Base-by-base conservation (phyloP, 768 basidiomycete species). In the Lactarius psammicola region DNA sequence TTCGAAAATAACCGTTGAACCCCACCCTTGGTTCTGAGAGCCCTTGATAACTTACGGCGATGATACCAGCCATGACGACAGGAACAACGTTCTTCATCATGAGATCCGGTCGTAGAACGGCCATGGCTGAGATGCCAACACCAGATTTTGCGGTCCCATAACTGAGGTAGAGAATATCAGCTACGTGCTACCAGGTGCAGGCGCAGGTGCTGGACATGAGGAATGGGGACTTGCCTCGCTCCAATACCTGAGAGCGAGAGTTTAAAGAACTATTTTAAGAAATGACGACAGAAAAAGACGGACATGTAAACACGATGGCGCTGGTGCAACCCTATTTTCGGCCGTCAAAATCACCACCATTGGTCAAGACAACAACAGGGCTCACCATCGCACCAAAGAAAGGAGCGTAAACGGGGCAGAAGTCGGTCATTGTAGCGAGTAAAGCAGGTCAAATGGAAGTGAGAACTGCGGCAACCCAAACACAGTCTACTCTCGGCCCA, bases 41-140 rank as follows among this genome's bases (percentile, higher is more conserved):
- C 82, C 96, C 95, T 59, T 95, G 96, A 69, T 95, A 63, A 95
- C 94, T 97, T 97, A 98, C 96, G 76, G 92, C 96, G 79, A 98
- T 98, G 81, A 98, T 98, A 98, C 96, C 96, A 84, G 96, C 96
- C 96, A 98, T 98, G 79, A 99, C 89, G 77, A 98, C 95, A 56
- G 95, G 95, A 56, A 98, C 87, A 18, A 64, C 54, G n/a, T 60
- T 65, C 56, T 65, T 65, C 97, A 99, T 99, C 75, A 99, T 94
- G 71, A 98, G 83, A 74, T 99, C 97, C 67, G 97, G 97, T 74
- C 85, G 87, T 79, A 98, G 94, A 56, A 88, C 86, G 62, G 95
- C 95, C 68, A 98, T 98, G 70, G 97, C 95, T 63, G 94, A 90
- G 71, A 97, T 94, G 73, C 94, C 94, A 71, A 94, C 97, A 74